A percentile compares a stretch with the other conserved stretches of the same genome.
Evolutionary conservation across 2,329 filamentous ascomycete species (phyloP).

Genomic region (Ophiostoma ulmi): DNA sequence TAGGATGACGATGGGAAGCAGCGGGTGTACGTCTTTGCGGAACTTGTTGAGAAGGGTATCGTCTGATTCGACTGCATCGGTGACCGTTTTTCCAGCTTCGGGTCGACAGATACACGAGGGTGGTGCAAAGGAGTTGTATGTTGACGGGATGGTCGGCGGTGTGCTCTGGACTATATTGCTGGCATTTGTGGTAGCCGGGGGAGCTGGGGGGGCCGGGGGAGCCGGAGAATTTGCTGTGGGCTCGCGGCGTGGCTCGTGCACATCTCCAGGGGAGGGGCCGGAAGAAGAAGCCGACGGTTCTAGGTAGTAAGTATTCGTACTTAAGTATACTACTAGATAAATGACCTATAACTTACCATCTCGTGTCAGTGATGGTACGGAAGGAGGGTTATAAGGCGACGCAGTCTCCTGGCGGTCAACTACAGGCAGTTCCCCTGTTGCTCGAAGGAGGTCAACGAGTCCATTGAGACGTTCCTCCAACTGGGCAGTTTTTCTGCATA

Average conservation of each 20-base stretch:
- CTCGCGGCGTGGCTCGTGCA: neutral
- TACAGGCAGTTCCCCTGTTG: constrained; percentile 37
- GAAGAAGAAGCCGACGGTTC: constrained; percentile 14
- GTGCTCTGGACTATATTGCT: neutral
- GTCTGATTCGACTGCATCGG: constrained; percentile 43
- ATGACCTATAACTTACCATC: neutral
- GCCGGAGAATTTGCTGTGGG: neutral
- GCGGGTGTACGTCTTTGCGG: constrained; percentile 39
- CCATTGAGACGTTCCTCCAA: constrained; percentile 48
- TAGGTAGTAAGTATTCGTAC: neutral
- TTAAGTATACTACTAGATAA: neutral
- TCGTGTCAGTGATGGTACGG: neutral
- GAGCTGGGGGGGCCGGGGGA: neutral
- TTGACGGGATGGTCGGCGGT: constrained; percentile 21
- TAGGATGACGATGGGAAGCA: constrained; percentile 47
- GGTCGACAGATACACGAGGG: constrained; percentile 46
- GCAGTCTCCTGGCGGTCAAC: constrained; percentile 1
- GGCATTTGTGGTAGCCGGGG: neutral
- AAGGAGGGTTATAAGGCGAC: constrained; percentile 17
- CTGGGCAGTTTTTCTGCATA: constrained; percentile 43
- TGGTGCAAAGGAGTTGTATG: constrained; percentile 45
- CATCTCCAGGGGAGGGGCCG: neutral
- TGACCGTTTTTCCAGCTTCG: constrained; percentile 35
- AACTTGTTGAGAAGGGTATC: constrained; percentile 44
- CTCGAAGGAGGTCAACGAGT: constrained; percentile 45